Base-by-base conservation (phyloP, 78 protist species). In the Emiliania huxleyi region DNA sequence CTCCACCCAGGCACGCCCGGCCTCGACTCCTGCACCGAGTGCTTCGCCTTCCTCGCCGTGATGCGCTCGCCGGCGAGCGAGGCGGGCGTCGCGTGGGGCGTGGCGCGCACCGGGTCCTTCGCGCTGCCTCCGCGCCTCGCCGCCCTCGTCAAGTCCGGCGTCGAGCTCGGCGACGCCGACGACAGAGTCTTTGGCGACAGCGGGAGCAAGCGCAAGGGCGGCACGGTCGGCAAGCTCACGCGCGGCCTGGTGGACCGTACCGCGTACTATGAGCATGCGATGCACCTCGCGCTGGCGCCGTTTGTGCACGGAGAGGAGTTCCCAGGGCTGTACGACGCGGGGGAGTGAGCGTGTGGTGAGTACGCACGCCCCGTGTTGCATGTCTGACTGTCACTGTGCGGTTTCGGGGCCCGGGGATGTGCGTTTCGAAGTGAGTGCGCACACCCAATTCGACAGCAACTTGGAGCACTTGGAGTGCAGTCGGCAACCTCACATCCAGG, bases 121-220 rank as follows among this genome's bases (percentile, higher is more conserved):
- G 35, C 1, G 37, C 91, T 88, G 5, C 91, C 91, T 18, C 83
- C 77, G 2, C 22, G 38, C 33, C 4, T 88, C 40, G 55, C 6
- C 38, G 45, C 40, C 19, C 83, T 88, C 25, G 38, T 88, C 21
- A 2, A 22, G 5, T 79, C 37, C 19, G 49, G 46, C 46, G 81
- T 1, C 42, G 91, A 88, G 79, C 91, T 88, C 37, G 91, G 91
- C 55, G 55, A 52, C 52, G 91, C 91, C 33, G 79, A 88, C 21
- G 91, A 88, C 91, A 19, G 0, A 0, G 91, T 87, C 75, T 88
- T 88, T 37, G 12, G 25, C 19, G 43, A 42, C 42, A 26, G 0
- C 55, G 42, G 62, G n/a, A 22, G 38, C 12, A 88, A 88, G 91
- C 91, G 62, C 37, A n/a, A 37, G 81, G 52, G 55, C 25, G 91